Base-by-base conservation (phyloP, 2,329 filamentous ascomycete species). In the Chrysosporium keratinophilum region DNA sequence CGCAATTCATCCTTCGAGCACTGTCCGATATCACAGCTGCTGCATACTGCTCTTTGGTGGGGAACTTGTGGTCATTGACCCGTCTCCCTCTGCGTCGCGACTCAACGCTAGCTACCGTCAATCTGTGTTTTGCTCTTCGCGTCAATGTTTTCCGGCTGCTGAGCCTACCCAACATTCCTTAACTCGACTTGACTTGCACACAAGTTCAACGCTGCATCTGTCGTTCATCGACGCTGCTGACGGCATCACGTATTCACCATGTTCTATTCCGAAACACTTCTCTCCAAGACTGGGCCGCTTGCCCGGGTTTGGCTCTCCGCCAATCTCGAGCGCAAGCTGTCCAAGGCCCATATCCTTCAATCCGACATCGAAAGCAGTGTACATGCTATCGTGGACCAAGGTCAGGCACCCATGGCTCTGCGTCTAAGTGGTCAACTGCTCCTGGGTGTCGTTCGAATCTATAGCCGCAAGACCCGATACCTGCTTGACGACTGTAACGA, bases 241-340 rank as follows among this genome's bases (percentile, higher is more conserved):
- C 23, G 23, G 23, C 6, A 31, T 12, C 33, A 20, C 42, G 33
- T 40, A 19, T 49, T 54, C 64, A 65, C 58, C 64, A 98, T 98
- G 93, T 98, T 98, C 74, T 97, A 96, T 72, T 95, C 93, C 52
- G 89, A 95, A 76, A 89, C 88, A 53, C 81, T 98, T 56, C 81
- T 98, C 64, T 89, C 90, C 70, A 95, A 95, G 83, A 95, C 88
- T 64, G 93, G 93, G 76, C 91, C 93, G 66, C 75, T 98, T 77
- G 93, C 93, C 73, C 88, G 89, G 67, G 90, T 97, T 74, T 98
- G 93, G 93, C 81, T 97, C 58, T 95, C 93, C 33, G 89, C 93
- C 75, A 98, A 97, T 72, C 79, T 97, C 60, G 93, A 97, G 80
- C 89, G 91, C 77, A 98, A 97, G 76, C 83, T 98, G 57, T 95